Evolutionary conservation across 495 filamentous ascomycete genomes (phyloP).

Genomic region (Hyaloscypha bicolor): DNA sequence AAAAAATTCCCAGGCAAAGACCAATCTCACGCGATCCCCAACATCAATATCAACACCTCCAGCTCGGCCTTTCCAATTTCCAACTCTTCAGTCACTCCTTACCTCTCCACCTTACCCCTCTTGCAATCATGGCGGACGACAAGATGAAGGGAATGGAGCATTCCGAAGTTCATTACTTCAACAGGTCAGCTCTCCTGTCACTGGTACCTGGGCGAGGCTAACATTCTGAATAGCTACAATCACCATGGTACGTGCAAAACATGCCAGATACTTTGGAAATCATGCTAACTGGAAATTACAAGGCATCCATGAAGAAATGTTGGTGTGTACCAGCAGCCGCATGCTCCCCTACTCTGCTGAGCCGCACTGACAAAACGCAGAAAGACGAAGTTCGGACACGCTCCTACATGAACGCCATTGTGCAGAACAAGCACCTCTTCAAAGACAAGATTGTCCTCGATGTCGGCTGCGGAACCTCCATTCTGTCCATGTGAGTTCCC

Average conservation of each 20-base stretch:
- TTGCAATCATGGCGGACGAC: constrained; percentile 40
- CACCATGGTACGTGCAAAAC: constrained; percentile 74
- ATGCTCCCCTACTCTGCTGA: constrained; percentile 17
- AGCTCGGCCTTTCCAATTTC: not conserved
- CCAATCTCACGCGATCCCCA: not conserved
- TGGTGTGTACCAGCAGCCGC: constrained; percentile 62
- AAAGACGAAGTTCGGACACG: constrained; percentile 97
- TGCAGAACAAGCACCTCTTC: constrained; percentile 91
- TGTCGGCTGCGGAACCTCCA: constrained; percentile 90
- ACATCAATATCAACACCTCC: not conserved
- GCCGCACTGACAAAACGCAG: constrained; percentile 44
- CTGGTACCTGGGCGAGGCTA: constrained; percentile 24
- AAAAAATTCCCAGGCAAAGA: not conserved
- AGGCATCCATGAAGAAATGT: constrained; percentile 98
- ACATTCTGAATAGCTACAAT: constrained; percentile 70
- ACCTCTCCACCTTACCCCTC: not conserved
- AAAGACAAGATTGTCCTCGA: constrained; percentile 89
- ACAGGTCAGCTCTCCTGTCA: constrained; percentile 64
- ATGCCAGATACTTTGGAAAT: not conserved
- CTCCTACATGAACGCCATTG: constrained; percentile 95
- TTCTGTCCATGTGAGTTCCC: constrained; percentile 73
- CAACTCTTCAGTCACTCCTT: not conserved
- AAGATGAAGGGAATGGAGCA: constrained; percentile 70
- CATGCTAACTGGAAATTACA: constrained; percentile 10
- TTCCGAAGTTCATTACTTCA: constrained; percentile 96